Base-by-base conservation (phyloP, 179 eudicot species). In the Patellifolia procumbens region DNA sequence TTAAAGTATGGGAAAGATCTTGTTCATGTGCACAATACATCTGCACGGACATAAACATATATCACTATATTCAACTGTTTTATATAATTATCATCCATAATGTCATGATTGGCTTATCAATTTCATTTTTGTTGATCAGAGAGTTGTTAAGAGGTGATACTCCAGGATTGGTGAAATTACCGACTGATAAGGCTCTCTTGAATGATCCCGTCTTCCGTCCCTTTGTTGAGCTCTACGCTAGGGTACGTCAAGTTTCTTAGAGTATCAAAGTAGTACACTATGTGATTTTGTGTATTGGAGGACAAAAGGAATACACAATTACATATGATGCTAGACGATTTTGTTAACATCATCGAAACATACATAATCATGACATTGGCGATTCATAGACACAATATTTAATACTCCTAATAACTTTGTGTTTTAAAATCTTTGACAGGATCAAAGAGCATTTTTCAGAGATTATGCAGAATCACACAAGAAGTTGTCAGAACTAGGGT, bases 381-480 rank as follows among this genome's bases (percentile, higher is more conserved):
- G n/a, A n/a, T n/a, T n/a, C n/a, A n/a, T n/a, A n/a, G n/a, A n/a
- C n/a, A n/a, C n/a, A n/a, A 42, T 42, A 42, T 4, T 3, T 42
- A 42, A 42, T 9, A 42, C 45, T 42, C 45, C 13, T 51, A 4
- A 16, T 51, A 51, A 3, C 56, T n/a, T n/a, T 39, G 17, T 19
- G 52, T 22, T 1, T 22, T 5, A 19, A 52, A 67, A 24, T 11
- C 19, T 7, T 39, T 73, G 64, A 59, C 84, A 89, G 97, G 91
- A 92, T 58, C 85, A 91, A 59, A 89, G 81, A 20, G 90, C 85
- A 43, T 92, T 91, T 76, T 88, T 91, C 74, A 79, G 68, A 77
- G 94, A 91, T 80, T 91, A 93, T 73, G 91, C 90, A 5, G 86
- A 74, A 52, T 87, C 98, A 69, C 94, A 90, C 88, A 87, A 89